Evolutionary conservation across 306 rosid species (phyloP).

Genomic region (Bauhinia variegata): DNA sequence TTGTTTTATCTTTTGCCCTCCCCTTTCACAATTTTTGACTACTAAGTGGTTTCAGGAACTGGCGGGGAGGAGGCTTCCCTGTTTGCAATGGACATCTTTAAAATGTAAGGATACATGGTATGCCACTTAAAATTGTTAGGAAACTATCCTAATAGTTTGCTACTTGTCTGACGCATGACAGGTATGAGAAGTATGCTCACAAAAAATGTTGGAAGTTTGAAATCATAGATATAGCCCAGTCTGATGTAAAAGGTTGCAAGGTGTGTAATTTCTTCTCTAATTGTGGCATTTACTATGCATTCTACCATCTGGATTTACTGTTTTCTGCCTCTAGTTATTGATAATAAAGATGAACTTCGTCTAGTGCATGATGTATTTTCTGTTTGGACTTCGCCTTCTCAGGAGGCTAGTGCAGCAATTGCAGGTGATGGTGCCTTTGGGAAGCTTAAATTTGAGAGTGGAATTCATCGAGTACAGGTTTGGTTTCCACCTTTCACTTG

Average conservation of each 20-base stretch:
- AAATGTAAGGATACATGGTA: conserved; percentile 61
- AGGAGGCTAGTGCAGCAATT: conserved; percentile 94
- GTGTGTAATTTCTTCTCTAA: conserved; percentile 41
- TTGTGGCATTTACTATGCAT: conserved; percentile 1
- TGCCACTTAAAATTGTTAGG: conserved; percentile 9
- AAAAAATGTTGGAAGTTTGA: conserved; percentile 85
- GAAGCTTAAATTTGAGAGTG: conserved; percentile 94
- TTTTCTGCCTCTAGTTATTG: conserved; percentile 11
- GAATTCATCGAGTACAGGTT: conserved; percentile 97
- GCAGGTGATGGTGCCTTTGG: conserved; percentile 79
- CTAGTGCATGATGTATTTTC: conserved; percentile 16
- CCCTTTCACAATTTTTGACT: conserved; percentile 13
- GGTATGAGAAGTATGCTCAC: conserved; percentile 87
- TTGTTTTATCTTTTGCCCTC: background rate
- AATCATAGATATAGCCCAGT: conserved; percentile 72
- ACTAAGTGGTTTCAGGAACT: conserved; percentile 52
- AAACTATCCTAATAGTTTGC: conserved; percentile 31
- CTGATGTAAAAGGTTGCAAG: conserved; percentile 86
- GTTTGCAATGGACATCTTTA: conserved; percentile 91
- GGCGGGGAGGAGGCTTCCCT: conserved; percentile 96
- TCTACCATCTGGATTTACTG: conserved; percentile 24
- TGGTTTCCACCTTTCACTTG: conserved; percentile 30
- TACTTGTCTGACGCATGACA: conserved; percentile 36
- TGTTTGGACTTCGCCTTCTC: conserved; percentile 32
- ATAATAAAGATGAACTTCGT: conserved; percentile 12